Percentiles rank a stretch among this genome's conserved stretches.
Evolutionary conservation across 495 filamentous ascomycete species (phyloP).

Genomic region (Aspergillus nanangensis): DNA sequence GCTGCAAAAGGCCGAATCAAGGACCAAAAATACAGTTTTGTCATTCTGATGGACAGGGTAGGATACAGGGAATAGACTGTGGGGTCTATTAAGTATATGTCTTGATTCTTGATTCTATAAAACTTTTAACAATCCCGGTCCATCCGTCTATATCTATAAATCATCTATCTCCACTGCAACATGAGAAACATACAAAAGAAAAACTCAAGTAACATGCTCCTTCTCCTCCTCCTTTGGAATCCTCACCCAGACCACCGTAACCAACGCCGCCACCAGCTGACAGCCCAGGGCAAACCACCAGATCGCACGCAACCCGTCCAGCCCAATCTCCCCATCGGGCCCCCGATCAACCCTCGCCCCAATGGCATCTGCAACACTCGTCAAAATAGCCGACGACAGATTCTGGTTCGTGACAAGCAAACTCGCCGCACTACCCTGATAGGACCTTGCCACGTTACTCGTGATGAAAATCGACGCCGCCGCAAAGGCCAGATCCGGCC

Average conservation of each 20-base stretch:
- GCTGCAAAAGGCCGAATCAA: no score
- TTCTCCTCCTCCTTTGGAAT: slow-evolving; percentile 48
- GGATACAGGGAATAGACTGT: no score
- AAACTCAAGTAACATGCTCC: slow-evolving; percentile 35
- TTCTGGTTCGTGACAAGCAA: slow-evolving; percentile 32
- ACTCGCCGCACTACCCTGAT: slow-evolving; percentile 31
- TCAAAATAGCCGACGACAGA: slow-evolving; percentile 38
- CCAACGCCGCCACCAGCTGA: slow-evolving; percentile 33
- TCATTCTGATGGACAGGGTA: no score
- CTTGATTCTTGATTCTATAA: no score
- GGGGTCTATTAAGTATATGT: no score
- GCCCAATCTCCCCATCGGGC: slow-evolving; percentile 31
- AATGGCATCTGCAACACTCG: slow-evolving; percentile 39
- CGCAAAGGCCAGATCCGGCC: slow-evolving; percentile 28
- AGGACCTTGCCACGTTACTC: slow-evolving; percentile 27
- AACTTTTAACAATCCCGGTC: no score
- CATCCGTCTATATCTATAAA: background rate
- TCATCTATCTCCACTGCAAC: no score
- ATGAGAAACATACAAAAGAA: no score
- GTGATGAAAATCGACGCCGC: slow-evolving; percentile 33
- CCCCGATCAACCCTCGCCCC: slow-evolving; percentile 34
- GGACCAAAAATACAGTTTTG: no score
- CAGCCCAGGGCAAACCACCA: slow-evolving; percentile 46
- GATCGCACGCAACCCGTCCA: slow-evolving; percentile 38
- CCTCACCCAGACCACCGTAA: slow-evolving; percentile 36